A percentile compares a stretch with the other conserved stretches of the same genome.
Conservation (phyloP, 805 yeast species). For the Candida xiaguanensis region DNA sequence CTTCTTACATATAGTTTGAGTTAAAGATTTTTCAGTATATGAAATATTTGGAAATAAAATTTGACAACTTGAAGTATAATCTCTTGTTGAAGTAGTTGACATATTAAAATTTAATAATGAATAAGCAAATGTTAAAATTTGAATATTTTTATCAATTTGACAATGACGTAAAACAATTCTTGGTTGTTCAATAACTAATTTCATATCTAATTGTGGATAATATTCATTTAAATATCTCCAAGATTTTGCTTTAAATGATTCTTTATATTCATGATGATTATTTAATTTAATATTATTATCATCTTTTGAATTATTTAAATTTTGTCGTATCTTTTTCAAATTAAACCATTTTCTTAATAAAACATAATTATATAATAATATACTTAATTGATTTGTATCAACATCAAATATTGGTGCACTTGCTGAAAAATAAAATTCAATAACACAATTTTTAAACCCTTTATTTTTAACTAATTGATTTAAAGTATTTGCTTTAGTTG, state of each 20-base stretch:
- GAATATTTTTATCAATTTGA: slow-evolving; percentile 8
- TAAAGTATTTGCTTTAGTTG: slow-evolving; percentile 32
- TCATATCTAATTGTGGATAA: slow-evolving; percentile 29
- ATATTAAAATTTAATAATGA: slow-evolving; percentile 33
- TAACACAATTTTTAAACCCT: slow-evolving; percentile 34
- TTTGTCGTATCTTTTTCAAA: slow-evolving; percentile 14
- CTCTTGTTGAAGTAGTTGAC: slow-evolving; percentile 25
- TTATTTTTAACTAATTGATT: slow-evolving; percentile 29
- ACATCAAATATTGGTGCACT: slow-evolving; percentile 38
- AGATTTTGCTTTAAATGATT: slow-evolving; percentile 4
- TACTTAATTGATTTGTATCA: slow-evolving; percentile 28
- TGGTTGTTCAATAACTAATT: slow-evolving; percentile 31
- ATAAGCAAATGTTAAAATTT: slow-evolving; percentile 29
- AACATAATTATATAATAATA: slow-evolving; percentile 30
- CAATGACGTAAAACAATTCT: slow-evolving; percentile 21
- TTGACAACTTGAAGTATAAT: slow-evolving; percentile 33
- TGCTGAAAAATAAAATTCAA: slow-evolving; percentile 35
- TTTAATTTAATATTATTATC: neutral
- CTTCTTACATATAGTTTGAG: slow-evolving; percentile 21
- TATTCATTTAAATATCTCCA: slow-evolving; percentile 22
- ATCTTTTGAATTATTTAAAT: neutral
- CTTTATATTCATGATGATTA: neutral
- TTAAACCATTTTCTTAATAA: slow-evolving; percentile 24
- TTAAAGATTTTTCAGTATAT: slow-evolving; percentile 25
- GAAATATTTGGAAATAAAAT: slow-evolving; percentile 28